Base-by-base conservation (phyloP, 2,329 filamentous ascomycete genomes). In the Aspergillus udagawae region DNA sequence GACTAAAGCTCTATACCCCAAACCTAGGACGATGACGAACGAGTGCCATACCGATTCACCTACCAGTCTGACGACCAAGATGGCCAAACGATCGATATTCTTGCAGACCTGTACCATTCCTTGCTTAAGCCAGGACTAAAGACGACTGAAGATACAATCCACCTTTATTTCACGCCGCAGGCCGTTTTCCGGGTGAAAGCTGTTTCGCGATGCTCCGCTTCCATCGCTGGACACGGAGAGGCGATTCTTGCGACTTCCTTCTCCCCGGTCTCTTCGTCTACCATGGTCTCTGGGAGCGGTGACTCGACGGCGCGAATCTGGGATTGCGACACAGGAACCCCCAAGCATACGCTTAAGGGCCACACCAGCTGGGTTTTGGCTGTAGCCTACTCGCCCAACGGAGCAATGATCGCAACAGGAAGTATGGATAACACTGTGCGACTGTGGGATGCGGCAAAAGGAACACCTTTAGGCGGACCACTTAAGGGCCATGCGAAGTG, bases 291-390 rank as follows among this genome's bases (percentile, higher is more conserved):
- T 1, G 94, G 93, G 0, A 91, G 89, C 60, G 94, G 94, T 49
- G 94, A 99, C 70, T 89, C 89, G 65, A 97, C 92, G 1, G 93
- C 92, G 0, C 81, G 93, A 56, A 88, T 97, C 77, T 97, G 91
- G 91, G 92, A 99, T 68, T 92, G 91, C 51, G 91, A 97, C 67
- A 97, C 92, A 0, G 92, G 92, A 50, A 97, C 92, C 10, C 92
- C 92, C 0, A 84, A 91, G 60, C 85, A 90, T 73, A 97, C 92
- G 0, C 77, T 97, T 51, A 89, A 91, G 66, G 92, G 92, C 0
- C 94, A 97, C 73, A 87, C 88, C 2, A 89, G 89, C 59, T 97
- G 92, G 92, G 92, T 97, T 3, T 76, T 97, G 55, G 90, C 87
- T 1, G 91, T 96, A 3, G 85, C 86, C 54, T 97, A 91, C 86